These are phyloP conservation scores for Populus tomentosa DNA, from an alignment of 441 rosid species.

Conservation along the genomic window DNA sequence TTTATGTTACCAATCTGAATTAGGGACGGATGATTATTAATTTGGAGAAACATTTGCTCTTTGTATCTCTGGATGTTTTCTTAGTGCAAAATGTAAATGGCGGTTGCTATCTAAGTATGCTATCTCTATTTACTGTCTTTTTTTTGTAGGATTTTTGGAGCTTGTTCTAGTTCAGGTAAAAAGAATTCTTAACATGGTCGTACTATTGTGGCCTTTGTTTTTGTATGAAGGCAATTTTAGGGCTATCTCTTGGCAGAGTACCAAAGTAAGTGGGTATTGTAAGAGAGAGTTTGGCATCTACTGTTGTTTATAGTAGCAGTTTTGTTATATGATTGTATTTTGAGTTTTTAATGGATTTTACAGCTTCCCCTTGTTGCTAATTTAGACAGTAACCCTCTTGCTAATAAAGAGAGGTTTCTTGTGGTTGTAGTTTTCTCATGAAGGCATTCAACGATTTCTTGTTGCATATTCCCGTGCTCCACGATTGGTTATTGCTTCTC, in stretches of 20 bases:
- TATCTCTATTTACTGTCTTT: neutral
- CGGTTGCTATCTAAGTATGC: conserved; percentile 9
- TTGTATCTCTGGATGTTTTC: neutral
- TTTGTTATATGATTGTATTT: neutral
- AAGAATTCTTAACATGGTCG: neutral
- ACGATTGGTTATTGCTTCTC: no score
- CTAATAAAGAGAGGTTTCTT: neutral
- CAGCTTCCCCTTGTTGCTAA: neutral
- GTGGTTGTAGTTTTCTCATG: neutral
- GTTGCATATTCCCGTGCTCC: no score
- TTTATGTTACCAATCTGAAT: neutral
- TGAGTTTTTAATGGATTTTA: neutral
- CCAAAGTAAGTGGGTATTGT: neutral
- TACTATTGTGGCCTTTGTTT: neutral
- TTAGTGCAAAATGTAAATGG: conserved; percentile 23
- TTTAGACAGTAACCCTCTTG: no score
- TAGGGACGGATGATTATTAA: neutral
- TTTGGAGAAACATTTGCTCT: neutral
- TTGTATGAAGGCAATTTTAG: neutral
- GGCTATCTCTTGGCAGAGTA: neutral
- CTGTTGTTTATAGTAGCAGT: no score
- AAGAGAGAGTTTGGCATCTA: no score
- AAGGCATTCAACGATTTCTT: neutral
- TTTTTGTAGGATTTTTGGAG: neutral
- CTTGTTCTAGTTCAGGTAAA: neutral